Conservation (phyloP, 106 monocot genomes). For the Xerophyta viscosa region DNA sequence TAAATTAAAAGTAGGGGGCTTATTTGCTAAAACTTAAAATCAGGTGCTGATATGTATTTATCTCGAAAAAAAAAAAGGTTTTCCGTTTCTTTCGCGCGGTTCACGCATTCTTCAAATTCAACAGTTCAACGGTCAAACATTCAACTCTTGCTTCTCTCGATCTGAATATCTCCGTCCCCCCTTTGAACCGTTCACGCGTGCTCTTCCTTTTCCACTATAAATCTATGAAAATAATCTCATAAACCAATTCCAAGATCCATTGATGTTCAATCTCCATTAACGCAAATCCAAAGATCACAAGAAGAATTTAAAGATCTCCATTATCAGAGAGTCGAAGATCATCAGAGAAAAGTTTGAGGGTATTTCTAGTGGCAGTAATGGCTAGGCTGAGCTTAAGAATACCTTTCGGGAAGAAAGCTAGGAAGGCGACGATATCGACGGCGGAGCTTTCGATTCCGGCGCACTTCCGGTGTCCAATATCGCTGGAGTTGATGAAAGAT, state of each 20-base stretch:
- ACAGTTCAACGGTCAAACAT: conserved; percentile 68
- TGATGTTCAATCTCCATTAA: too few species aligned
- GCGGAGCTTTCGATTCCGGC: conserved; percentile 30
- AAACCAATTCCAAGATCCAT: too few species aligned
- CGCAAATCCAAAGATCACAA: too few species aligned
- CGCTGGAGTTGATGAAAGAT: conserved; percentile 76
- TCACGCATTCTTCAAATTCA: conserved; percentile 18
- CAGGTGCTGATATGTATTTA: too few species aligned
- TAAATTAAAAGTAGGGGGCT: too few species aligned
- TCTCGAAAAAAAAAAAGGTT: too few species aligned
- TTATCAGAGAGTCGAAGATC: background rate
- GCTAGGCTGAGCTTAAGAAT: background rate
- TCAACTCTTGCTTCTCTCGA: conserved; percentile 5
- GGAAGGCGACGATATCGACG: background rate
- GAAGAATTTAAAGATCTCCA: background rate
- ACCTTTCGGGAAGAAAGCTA: conserved; percentile 1
- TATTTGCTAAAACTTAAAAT: too few species aligned
- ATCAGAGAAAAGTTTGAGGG: background rate
- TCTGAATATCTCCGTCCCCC: background rate
- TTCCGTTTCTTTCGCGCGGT: conserved; percentile 17
- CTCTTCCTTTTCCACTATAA: background rate
- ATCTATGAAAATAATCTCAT: too few species aligned
- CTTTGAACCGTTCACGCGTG: conserved; percentile 3
- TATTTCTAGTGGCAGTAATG: background rate
- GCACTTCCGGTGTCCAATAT: conserved; percentile 73